Percentiles rank a stretch among this genome's conserved stretches.
Conservation (phyloP, 75 land plant genomes). For the Pinus tabuliformis region DNA sequence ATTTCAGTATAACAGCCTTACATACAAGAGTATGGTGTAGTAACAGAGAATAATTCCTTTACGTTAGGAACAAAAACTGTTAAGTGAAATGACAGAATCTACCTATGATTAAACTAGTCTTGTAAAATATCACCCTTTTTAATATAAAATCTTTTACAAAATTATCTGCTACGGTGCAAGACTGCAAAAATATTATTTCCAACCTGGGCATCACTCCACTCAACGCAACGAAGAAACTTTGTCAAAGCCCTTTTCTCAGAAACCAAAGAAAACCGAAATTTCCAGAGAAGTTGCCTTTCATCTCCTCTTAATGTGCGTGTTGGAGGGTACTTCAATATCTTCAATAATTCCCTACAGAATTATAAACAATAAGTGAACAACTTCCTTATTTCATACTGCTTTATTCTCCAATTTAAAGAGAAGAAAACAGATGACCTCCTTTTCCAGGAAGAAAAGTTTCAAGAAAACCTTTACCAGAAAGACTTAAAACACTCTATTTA, state of each 20-base stretch:
- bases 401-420: background rate
- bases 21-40: background rate
- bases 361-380: background rate
- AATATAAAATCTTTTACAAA: background rate
- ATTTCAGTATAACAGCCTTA: too few relatives aligned
- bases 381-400: background rate
- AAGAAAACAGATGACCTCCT: too few relatives aligned
- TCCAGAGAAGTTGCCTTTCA: slow-evolving; percentile 90
- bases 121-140: background rate
- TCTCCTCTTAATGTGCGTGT: slow-evolving; percentile 87
- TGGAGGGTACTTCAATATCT: slow-evolving; percentile 85
- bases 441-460: too few relatives aligned
- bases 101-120: background rate
- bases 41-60: background rate
- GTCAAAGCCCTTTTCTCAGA: slow-evolving; percentile 91
- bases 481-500: too few relatives aligned
- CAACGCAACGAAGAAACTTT: slow-evolving; percentile 92
- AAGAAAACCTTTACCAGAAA: too few relatives aligned
- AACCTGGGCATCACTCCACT: slow-evolving; percentile 98
- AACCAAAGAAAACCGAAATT: slow-evolving; percentile 88
- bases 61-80: background rate
- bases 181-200: background rate
- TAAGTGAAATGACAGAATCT: background rate
- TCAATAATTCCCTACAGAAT: slow-evolving; percentile 63
- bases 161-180: background rate